Conservation (phyloP, 768 basidiomycete species). For the Leccinellum luteum region DNA sequence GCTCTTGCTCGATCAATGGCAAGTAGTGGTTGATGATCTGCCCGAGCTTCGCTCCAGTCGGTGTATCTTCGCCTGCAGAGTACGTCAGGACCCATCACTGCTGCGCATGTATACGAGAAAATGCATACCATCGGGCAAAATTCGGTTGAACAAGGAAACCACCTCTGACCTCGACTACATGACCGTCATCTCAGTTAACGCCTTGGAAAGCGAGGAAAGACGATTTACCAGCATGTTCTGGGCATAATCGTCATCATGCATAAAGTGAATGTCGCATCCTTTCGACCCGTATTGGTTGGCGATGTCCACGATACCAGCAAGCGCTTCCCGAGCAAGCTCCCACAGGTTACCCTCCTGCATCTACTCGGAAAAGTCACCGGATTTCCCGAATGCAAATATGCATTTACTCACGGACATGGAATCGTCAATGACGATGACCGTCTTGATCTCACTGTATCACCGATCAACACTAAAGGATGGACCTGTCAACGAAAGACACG, state of each 20-base stretch:
- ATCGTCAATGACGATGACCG: conserved; percentile 42
- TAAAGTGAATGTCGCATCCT: conserved; percentile 43
- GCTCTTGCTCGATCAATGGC: conserved; percentile 28
- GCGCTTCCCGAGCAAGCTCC: conserved; percentile 39
- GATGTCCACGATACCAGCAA: conserved; percentile 39
- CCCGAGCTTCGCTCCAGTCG: conserved; percentile 36
- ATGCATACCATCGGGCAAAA: conserved; percentile 22
- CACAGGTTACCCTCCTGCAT: conserved; percentile 42
- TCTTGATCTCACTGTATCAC: conserved; percentile 36
- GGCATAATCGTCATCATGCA: conserved; percentile 35
- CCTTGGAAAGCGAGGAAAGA: background rate
- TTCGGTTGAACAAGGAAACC: conserved; percentile 22
- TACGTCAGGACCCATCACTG: background rate
- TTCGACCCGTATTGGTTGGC: conserved; percentile 36
- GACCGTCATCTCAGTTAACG: background rate
- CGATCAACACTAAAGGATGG: conserved; percentile 1
- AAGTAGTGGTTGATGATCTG: conserved; percentile 38
- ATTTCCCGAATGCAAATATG: background rate
- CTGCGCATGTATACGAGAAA: background rate
- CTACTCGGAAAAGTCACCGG: conserved; percentile 16
- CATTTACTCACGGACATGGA: conserved; percentile 35
- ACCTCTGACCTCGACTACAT: conserved; percentile 24
- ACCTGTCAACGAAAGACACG: conserved; percentile 5
- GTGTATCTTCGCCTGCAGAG: conserved; percentile 33
- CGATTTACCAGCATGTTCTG: conserved; percentile 23